Evolutionary conservation across 345 rosid genomes (phyloP), one percentile per base, ranked within the genome.

Genomic region (Clarkia xantiana): DNA sequence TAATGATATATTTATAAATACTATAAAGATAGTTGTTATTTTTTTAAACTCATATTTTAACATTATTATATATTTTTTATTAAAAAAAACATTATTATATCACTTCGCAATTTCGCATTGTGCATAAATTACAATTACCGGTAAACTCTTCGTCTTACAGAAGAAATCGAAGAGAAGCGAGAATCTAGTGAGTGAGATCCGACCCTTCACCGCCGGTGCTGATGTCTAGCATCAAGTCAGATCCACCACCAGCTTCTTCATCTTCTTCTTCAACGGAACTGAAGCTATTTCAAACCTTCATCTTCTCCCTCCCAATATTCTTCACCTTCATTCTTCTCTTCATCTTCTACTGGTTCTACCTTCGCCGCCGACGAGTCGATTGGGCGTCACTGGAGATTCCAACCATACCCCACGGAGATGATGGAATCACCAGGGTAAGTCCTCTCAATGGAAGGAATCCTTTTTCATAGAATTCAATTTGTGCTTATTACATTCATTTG

Each of bases 271-370:
- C 71, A 18, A 62, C 79, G 55, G 85, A 79, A 66, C 69, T 83
- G 64, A 84, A 84, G 71, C 70, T 81, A 0, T 79, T 77, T 60
- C 85, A 81, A 72, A 79, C 91, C 53, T 78, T 88, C 42, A 79
- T 88, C 25, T 84, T 84, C 19, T 71, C 86, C 3, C 86, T 81
- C 1, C 94, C 97, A 39, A 72, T 88, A 40, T 73, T 86, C 67
- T 88, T 84, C 77, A 71, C 84, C 56, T 79, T 81, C 58, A 40
- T 80, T 34, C 70, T 88, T 42, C 77, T 88, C 40, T 76, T 84
- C 66, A 58, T 84, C 69, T 84, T 88, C 59, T 88, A 84, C 63
- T 55, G 79, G 62, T 70, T 84, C 69, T 88, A 77, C 55, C 86
- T 84, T 54, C 97, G 91, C 54, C 86, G 84, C 50, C 57, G 71